Evolutionary conservation across 2,329 filamentous ascomycete species (phyloP).

Genomic region (Aspergillus novoparasiticus): DNA sequence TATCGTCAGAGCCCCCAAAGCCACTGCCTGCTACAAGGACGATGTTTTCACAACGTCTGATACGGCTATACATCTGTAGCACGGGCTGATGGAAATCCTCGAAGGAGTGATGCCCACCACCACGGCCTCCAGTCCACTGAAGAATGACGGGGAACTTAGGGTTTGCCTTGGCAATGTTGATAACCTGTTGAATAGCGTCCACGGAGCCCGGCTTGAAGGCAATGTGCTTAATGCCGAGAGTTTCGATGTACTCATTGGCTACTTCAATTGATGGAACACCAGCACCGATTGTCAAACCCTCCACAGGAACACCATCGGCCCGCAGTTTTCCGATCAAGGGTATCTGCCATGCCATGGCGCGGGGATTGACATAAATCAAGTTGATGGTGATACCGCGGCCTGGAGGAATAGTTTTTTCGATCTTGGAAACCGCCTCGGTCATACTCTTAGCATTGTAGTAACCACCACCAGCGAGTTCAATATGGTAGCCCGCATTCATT

Average conservation of each 20-base stretch:
- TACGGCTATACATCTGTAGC: slow-evolving; percentile 85
- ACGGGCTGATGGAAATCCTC: slow-evolving; percentile 94
- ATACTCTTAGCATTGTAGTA: slow-evolving; percentile 83
- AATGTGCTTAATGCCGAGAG: slow-evolving; percentile 88
- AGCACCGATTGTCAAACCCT: slow-evolving; percentile 87
- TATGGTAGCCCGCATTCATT: slow-evolving; percentile 94
- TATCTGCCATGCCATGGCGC: slow-evolving; percentile 91
- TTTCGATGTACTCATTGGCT: slow-evolving; percentile 90
- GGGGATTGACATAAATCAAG: slow-evolving; percentile 86
- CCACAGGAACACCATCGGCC: slow-evolving; percentile 84
- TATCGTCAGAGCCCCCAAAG: slow-evolving; percentile 86
- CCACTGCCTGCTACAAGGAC: slow-evolving; percentile 86
- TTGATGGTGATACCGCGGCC: slow-evolving; percentile 89
- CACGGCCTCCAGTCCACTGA: slow-evolving; percentile 92
- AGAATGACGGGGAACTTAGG: slow-evolving; percentile 85
- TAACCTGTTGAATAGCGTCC: slow-evolving; percentile 83
- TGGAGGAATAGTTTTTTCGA: slow-evolving; percentile 79
- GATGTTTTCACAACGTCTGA: slow-evolving; percentile 82
- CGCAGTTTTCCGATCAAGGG: slow-evolving; percentile 78
- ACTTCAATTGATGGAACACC: slow-evolving; percentile 93
- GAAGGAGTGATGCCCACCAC: slow-evolving; percentile 89
- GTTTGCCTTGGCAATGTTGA: slow-evolving; percentile 91
- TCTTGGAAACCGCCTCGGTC: slow-evolving; percentile 80
- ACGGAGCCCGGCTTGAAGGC: slow-evolving; percentile 89
- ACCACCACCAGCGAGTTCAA: slow-evolving; percentile 85